Evolutionary conservation across 495 filamentous ascomycete species (phyloP), one percentile per base, ranked within the genome.

Genomic region (Gamarada debralockiae): DNA sequence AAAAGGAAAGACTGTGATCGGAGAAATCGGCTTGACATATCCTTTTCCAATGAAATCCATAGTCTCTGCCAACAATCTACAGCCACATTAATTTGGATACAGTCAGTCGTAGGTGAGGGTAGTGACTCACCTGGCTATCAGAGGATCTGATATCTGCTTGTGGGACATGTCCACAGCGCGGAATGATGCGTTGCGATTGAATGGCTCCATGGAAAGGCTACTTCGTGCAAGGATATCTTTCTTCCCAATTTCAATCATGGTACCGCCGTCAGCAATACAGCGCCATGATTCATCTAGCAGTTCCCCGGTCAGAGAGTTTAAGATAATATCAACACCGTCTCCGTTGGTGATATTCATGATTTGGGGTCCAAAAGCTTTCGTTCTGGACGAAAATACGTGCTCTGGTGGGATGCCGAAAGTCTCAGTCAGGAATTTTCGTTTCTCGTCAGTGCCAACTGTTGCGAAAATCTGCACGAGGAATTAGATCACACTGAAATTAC

Each of bases 321-420:
- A 53, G 2, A 87, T 67, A 0, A 89, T 72, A 58, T 88, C 84
- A 0, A 87, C 80, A 1, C 86, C 85, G 2, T 68, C 49, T 7
- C 70, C 71, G 5, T 64, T 54, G 0, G 84, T 88, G 0, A 67
- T 69, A 18, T 60, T 59, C 23, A 65, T 66, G 34, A 88, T 63
- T 1, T 64, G 73, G 1, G 67, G 52, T 0, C 67, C 74, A 50
- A 88, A 79, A 0, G 67, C 60, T 6, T 57, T 46, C 52, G 63
- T 64, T 41, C 58, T 15, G 37, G 34, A 45, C 57, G 55, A 78
- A 63, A 86, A 80, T 34, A 87, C 79, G 48, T 73, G 80, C 20
- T 77, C 66, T 12, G 73, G 69, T 0, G 73, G 68, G 8, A 88
- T 67, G 12, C 67, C 66, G 56, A 74, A 83, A 15, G 69, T 62